Conservation (phyloP, 176 grass and related monocot genomes). For the Tuctoria greenei region DNA sequence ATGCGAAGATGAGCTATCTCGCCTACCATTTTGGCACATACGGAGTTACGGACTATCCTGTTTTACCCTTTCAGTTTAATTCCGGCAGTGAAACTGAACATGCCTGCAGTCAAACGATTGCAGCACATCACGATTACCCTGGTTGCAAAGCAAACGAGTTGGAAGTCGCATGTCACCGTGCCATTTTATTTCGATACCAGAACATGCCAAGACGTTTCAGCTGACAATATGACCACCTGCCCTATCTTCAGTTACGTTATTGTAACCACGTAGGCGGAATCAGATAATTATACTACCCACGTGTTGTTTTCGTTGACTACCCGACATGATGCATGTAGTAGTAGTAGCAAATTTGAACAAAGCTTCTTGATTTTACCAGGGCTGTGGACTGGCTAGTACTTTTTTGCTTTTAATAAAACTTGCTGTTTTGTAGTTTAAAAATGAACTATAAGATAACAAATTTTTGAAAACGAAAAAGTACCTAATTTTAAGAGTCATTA, state of each 20-base stretch:
- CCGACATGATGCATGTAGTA: too few species aligned
- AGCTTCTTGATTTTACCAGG: too few species aligned
- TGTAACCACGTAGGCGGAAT: neutral
- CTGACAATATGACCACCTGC: neutral
- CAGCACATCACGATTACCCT: neutral
- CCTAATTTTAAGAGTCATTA: too few species aligned
- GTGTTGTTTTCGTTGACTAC: neutral
- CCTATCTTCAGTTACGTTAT: neutral
- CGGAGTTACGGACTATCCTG: too few species aligned
- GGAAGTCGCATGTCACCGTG: neutral
- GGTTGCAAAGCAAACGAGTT: constrained; percentile 1
- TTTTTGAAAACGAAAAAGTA: too few species aligned
- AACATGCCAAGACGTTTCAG: neutral
- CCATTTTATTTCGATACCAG: constrained; percentile 6
- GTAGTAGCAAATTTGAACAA: too few species aligned
- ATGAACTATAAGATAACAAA: too few species aligned
- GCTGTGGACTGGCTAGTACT: too few species aligned
- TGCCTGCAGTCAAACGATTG: neutral
- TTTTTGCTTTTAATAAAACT: too few species aligned
- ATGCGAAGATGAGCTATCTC: neutral
- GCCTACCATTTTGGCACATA: neutral
- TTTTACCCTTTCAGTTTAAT: neutral
- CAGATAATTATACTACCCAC: constrained; percentile 21
- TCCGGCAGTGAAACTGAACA: neutral
- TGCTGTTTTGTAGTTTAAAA: too few species aligned